Evolutionary conservation across 352 stramenopile species (phyloP), one percentile per base, ranked within the genome.

Genomic region (Pythium brachiatum): DNA sequence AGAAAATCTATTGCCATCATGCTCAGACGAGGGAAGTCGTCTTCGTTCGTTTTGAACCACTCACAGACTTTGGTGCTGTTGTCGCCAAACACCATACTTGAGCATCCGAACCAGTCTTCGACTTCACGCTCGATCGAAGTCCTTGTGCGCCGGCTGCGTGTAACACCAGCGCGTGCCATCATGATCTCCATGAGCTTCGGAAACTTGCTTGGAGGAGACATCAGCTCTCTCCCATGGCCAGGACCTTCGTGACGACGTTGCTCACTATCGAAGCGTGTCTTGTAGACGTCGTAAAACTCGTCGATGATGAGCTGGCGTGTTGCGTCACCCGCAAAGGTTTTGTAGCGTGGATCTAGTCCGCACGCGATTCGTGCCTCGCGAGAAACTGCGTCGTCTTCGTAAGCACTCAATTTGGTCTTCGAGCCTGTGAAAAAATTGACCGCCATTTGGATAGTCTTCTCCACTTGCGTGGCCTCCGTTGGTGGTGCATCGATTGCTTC

Each of bases 1-100:
- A 52, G 21, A 52, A 26, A 52, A 5, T 27, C 44, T 21, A 16
- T 26, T 52, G 44, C 44, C 44, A 52, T 52, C 44, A 52, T 52
- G 20, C 20, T 18, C 5, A 52, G 12, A 27, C 44, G 44, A 32
- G 44, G 44, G 25, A 52, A 27, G 13, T 31, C n/a, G 44, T 27
- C 16, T 21, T 52, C 44, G 20, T 52, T 52, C 13, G 27, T 15
- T 52, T 36, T 36, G 31, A 36, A 36, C 31, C 31, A 36, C 31
- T 36, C 31, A 9, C 31, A 36, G 31, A 36, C 31, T 36, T 36
- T 36, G 31, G 31, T 36, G 31, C 31, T 36, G 7, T 36, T 36
- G 7, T 36, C 31, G 31, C n/a, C 31, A 9, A 36, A 36, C 31
- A 36, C 31, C 31, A 36, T 36, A 36, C 31, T 36, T 36, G 31